phyloP scores from a whole-genome alignment of 2,329 filamentous ascomycete species.

The Coleophoma eucalyptorum region DNA sequence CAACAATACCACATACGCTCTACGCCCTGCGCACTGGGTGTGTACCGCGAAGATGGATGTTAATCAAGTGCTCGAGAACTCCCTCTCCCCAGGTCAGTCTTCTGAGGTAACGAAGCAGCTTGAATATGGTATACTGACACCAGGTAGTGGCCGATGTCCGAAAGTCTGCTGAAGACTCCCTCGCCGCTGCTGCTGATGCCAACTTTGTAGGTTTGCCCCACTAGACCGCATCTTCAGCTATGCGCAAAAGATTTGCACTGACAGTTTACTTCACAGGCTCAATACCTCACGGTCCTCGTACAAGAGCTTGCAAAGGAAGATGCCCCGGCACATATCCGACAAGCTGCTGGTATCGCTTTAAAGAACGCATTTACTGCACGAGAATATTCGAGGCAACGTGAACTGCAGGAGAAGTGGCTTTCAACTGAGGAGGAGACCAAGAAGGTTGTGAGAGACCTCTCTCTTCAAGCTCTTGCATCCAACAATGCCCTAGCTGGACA shows the following conservation, averaged over 20 bases:
- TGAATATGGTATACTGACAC: constrained; percentile 25
- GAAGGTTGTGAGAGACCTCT: constrained; percentile 80
- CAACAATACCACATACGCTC: constrained; percentile 3
- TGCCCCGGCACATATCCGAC: constrained; percentile 78
- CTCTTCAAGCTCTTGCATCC: constrained; percentile 82
- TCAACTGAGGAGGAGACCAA: constrained; percentile 80
- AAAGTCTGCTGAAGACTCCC: constrained; percentile 89
- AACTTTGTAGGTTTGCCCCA: constrained; percentile 71
- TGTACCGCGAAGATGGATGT: constrained; percentile 74
- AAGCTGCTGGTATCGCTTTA: constrained; percentile 90
- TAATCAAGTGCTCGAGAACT: constrained; percentile 96
- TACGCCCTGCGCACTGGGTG: constrained; percentile 18
- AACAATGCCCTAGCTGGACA: constrained; percentile 78
- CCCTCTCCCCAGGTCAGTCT: constrained; percentile 82
- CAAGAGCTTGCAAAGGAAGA: constrained; percentile 91
- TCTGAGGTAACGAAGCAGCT: no score
- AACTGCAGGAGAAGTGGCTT: constrained; percentile 92
- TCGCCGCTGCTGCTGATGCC: constrained; percentile 84
- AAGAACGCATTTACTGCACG: constrained; percentile 98
- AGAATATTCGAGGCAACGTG: constrained; percentile 81
- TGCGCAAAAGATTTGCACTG: constrained; percentile 14
- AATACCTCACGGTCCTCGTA: constrained; percentile 89
- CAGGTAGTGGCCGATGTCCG: constrained; percentile 79
- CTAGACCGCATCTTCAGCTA: constrained; percentile 23
- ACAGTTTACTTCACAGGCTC: constrained; percentile 54